phyloP scores from a whole-genome alignment of 495 filamentous ascomycete species.

The Tetracladium marchalianum region DNA sequence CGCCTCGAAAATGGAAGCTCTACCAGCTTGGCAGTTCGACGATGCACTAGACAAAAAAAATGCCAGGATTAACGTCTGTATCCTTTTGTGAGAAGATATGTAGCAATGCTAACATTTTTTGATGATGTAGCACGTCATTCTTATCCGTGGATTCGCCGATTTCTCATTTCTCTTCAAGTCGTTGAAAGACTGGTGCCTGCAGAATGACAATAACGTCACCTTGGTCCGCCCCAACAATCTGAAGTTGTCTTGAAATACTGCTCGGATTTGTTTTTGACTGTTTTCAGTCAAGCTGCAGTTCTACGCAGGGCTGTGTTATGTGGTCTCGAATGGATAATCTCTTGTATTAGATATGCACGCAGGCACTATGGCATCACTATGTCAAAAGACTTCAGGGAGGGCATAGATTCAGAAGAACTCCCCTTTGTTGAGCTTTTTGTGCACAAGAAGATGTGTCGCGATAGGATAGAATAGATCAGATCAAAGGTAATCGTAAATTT shows the following conservation, averaged over 20 bases:
- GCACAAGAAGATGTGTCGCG: no score
- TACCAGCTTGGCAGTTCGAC: slow-evolving; percentile 4
- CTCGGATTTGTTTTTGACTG: no score
- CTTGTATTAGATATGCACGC: slow-evolving; percentile 4
- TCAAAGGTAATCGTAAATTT: no score
- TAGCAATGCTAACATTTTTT: background rate
- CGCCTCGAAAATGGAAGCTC: slow-evolving; percentile 15
- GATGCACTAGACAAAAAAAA: no score
- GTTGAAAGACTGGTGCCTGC: slow-evolving; percentile 16
- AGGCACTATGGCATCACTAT: slow-evolving; percentile 1
- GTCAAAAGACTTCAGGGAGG: background rate
- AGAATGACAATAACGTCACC: slow-evolving; percentile 6
- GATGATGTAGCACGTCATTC: slow-evolving; percentile 16
- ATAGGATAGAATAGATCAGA: no score
- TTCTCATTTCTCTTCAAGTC: slow-evolving; percentile 16
- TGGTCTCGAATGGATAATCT: slow-evolving; percentile 8
- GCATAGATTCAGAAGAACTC: slow-evolving; percentile 1
- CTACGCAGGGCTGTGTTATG: slow-evolving; percentile 9
- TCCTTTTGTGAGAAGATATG: background rate
- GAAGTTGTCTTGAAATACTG: background rate
- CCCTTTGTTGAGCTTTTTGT: background rate
- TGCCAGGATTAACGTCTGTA: background rate
- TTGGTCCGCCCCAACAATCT: slow-evolving; percentile 1
- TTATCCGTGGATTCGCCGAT: slow-evolving; percentile 27
- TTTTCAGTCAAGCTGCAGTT: slow-evolving; percentile 8